A percentile compares a stretch with the other conserved stretches of the same genome.
Conservation (phyloP, 108 stramenopile genomes). For the Fragilariopsis cylindrus region DNA sequence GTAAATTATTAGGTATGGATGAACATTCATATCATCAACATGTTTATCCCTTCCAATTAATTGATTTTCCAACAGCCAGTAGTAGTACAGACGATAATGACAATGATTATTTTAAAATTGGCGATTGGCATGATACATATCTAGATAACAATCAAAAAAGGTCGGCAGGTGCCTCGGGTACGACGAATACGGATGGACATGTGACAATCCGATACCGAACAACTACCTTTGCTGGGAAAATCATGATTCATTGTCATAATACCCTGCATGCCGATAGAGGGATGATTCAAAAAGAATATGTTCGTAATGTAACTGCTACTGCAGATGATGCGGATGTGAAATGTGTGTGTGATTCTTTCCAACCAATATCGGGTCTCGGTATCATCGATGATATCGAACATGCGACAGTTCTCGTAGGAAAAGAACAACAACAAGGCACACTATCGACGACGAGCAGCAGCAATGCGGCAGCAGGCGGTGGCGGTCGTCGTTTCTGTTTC, state of each 20-base stretch:
- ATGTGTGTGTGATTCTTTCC: neutral
- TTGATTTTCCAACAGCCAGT: neutral
- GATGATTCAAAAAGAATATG: conserved; percentile 30
- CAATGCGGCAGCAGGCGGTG: too few species aligned
- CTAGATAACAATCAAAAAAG: neutral
- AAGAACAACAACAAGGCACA: too few species aligned
- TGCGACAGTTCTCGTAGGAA: too few species aligned
- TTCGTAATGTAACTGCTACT: neutral
- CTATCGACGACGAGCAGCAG: too few species aligned
- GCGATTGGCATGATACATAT: conserved; percentile 38
- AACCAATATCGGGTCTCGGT: neutral
- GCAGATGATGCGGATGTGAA: neutral
- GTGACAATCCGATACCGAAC: conserved; percentile 15
- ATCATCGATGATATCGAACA: neutral
- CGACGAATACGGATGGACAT: neutral
- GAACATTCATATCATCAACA: conserved; percentile 36
- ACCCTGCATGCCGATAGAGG: conserved; percentile 28
- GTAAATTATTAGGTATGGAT: neutral
- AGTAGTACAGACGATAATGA: conserved; percentile 12
- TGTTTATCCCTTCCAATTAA: neutral
- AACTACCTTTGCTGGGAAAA: conserved; percentile 19
- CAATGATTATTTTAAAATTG: conserved; percentile 14
- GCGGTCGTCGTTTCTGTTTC: too few species aligned
- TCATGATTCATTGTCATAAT: conserved; percentile 35
- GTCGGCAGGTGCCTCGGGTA: too few species aligned